A percentile compares a stretch with the other conserved stretches of the same genome.
Conservation (phyloP, 2,329 filamentous ascomycete genomes). For the Diaporthe caulivora region DNA sequence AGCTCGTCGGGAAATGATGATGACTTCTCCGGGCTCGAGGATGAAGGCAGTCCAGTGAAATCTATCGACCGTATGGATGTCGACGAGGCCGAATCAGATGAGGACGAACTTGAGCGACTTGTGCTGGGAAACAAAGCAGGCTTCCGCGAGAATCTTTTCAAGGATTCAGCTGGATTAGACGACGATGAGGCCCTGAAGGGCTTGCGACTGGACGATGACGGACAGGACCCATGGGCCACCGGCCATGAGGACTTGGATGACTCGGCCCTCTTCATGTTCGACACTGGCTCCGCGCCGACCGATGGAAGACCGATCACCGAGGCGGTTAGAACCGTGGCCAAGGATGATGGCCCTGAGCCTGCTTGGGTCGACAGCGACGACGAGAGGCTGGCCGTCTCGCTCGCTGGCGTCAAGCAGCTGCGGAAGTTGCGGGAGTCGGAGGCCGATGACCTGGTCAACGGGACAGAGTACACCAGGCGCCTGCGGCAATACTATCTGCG, state of each 20-base stretch:
- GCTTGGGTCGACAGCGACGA: slow-evolving; percentile 98
- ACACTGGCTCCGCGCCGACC: slow-evolving; percentile 69
- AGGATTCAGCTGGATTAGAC: slow-evolving; percentile 57
- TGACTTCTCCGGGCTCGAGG: slow-evolving; percentile 36
- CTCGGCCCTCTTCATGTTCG: slow-evolving; percentile 87
- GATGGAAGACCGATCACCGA: slow-evolving; percentile 48
- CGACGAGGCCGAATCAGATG: slow-evolving; percentile 81
- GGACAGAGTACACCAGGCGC: slow-evolving; percentile 85
- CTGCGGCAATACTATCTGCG: slow-evolving; percentile 81
- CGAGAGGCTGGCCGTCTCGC: slow-evolving; percentile 85
- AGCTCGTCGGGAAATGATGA: slow-evolving; percentile 46
- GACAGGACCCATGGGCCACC: slow-evolving; percentile 34
- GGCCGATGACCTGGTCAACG: slow-evolving; percentile 86
- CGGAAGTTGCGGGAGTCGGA: slow-evolving; percentile 86
- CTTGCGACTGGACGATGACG: slow-evolving; percentile 46
- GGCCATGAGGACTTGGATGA: slow-evolving; percentile 70
- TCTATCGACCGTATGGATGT: slow-evolving; percentile 46
- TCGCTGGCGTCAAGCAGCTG: slow-evolving; percentile 80
- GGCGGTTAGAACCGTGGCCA: slow-evolving; percentile 42
- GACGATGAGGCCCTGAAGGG: slow-evolving; percentile 53
- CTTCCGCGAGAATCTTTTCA: slow-evolving; percentile 81
- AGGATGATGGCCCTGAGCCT: slow-evolving; percentile 57
- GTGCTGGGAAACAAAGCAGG: slow-evolving; percentile 90
- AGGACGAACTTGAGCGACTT: slow-evolving; percentile 87
- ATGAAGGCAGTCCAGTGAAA: slow-evolving; percentile 43